These are phyloP conservation scores for Camellia japonica DNA, from an alignment of 148 eudicot genomes.

Conservation along the genomic window DNA sequence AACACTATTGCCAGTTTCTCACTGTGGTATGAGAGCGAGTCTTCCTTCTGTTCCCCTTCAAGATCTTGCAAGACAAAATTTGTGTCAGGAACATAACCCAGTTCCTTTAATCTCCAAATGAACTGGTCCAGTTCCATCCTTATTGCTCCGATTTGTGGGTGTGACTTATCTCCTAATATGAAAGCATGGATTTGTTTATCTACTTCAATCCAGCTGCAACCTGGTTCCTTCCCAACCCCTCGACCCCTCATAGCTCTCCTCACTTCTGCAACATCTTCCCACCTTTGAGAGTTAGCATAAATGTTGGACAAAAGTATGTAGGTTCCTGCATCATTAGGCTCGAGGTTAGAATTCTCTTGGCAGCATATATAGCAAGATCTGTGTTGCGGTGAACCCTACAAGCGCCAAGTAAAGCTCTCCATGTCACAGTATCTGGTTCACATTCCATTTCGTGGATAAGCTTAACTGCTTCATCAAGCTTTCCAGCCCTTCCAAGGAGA, in stretches of 20 bases:
- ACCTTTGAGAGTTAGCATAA: constrained; percentile 13
- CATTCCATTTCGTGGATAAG: constrained; percentile 14
- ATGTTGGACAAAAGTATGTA: constrained; percentile 15
- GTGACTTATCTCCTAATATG: constrained; percentile 10
- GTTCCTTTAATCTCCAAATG: constrained; percentile 13
- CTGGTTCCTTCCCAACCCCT: constrained; percentile 16
- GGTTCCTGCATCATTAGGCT: constrained; percentile 17
- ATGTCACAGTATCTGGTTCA: constrained; percentile 9
- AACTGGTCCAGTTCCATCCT: constrained; percentile 7
- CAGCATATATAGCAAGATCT: constrained; percentile 16
- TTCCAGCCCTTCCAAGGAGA: constrained; percentile 17
- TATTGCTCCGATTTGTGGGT: constrained; percentile 5
- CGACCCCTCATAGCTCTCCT: constrained; percentile 12
- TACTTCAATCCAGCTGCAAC: constrained; percentile 21
- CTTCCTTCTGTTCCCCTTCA: constrained; percentile 15
- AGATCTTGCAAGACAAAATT: constrained; percentile 13
- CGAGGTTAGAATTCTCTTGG: constrained; percentile 11
- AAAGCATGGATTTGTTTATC: constrained; percentile 16
- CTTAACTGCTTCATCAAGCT: constrained; percentile 18
- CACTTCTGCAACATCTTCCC: constrained; percentile 12
- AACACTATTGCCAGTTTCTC: constrained; percentile 16
- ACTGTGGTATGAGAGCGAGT: constrained; percentile 12
- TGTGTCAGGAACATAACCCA: constrained; percentile 11
- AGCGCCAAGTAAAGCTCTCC: constrained; percentile 16
- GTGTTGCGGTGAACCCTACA: constrained; percentile 13